Evolutionary conservation across 176 grass and related monocot genomes (phyloP).

Genomic region (Alloteropsis semialata): DNA sequence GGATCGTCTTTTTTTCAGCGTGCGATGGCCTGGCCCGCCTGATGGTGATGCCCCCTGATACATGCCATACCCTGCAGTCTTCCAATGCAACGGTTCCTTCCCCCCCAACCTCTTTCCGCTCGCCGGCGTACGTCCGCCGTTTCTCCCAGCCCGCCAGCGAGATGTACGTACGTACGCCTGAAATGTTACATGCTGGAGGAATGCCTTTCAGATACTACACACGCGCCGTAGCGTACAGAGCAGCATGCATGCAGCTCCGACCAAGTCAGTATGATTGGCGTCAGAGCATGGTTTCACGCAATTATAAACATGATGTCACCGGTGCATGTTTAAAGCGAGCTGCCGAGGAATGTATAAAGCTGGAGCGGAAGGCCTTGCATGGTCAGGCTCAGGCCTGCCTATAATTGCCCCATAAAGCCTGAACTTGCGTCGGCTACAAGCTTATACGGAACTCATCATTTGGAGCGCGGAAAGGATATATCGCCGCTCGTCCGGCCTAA

Average conservation of each 20-base stretch:
- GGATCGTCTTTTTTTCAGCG: slow-evolving; percentile 33
- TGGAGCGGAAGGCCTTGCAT: slow-evolving; percentile 31
- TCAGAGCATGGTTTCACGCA: slow-evolving; percentile 34
- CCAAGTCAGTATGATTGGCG: slow-evolving; percentile 25
- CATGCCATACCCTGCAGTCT: slow-evolving; percentile 18
- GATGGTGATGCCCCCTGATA: not conserved
- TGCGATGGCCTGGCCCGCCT: not conserved
- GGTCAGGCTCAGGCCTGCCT: slow-evolving; percentile 25
- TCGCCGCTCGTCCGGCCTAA: not conserved
- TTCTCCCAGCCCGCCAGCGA: not conserved
- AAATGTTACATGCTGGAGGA: not conserved
- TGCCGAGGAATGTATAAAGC: slow-evolving; percentile 35
- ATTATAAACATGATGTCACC: slow-evolving; percentile 46
- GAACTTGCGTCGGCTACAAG: slow-evolving; percentile 42
- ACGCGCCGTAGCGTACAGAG: not conserved
- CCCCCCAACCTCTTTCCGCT: not conserved
- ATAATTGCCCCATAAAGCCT: slow-evolving; percentile 49
- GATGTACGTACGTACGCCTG: too few relatives aligned
- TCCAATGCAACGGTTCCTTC: slow-evolving; percentile 9
- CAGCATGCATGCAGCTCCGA: not conserved
- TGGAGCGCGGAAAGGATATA: not conserved
- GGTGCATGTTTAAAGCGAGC: slow-evolving; percentile 32
- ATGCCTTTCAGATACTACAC: not conserved
- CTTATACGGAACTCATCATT: slow-evolving; percentile 19
- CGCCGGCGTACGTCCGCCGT: not conserved